Evolutionary conservation across 2,329 filamentous ascomycete species (phyloP).

Genomic region (Cadophora gregata): DNA sequence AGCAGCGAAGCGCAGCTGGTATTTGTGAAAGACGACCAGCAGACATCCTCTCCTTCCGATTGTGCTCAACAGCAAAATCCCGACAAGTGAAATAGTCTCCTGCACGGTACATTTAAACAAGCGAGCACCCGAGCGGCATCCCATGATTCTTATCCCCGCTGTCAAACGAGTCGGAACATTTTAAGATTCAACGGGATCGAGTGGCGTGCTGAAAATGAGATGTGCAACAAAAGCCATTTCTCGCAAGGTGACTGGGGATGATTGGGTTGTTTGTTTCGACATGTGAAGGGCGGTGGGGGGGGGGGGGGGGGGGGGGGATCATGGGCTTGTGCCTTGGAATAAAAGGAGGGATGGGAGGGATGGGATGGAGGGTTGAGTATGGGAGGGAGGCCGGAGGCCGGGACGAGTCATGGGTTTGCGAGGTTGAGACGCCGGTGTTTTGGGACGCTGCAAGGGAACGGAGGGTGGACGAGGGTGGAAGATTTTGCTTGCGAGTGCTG

Average conservation of each 20-base stretch:
- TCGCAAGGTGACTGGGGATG: neutral
- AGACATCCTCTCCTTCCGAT: too few relatives aligned
- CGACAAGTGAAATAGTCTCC: too few relatives aligned
- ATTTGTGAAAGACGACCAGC: too few relatives aligned
- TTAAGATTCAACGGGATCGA: constrained; percentile 3
- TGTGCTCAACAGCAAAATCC: too few relatives aligned
- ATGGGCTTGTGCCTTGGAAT: too few relatives aligned
- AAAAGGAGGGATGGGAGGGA: neutral
- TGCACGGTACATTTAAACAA: too few relatives aligned
- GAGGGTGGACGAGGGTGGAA: neutral
- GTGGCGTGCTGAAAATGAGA: constrained; percentile 23
- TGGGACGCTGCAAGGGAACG: neutral
- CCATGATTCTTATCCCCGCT: neutral
- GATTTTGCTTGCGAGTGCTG: neutral
- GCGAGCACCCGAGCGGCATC: neutral
- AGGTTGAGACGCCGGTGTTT: constrained; percentile 9
- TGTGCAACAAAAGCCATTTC: constrained; percentile 22
- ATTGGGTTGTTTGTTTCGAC: constrained; percentile 12
- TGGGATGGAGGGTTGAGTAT: neutral
- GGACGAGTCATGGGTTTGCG: constrained; percentile 7
- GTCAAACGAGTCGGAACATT: constrained; percentile 8
- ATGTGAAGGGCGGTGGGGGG: neutral
- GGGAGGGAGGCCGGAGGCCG: neutral
- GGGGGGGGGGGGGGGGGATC: neutral
- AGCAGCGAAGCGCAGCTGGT: too few relatives aligned